Evolutionary conservation across 139 green algal genomes (phyloP), one percentile per base, ranked within the genome.

Genomic region (Chlamydomonas sp.): DNA sequence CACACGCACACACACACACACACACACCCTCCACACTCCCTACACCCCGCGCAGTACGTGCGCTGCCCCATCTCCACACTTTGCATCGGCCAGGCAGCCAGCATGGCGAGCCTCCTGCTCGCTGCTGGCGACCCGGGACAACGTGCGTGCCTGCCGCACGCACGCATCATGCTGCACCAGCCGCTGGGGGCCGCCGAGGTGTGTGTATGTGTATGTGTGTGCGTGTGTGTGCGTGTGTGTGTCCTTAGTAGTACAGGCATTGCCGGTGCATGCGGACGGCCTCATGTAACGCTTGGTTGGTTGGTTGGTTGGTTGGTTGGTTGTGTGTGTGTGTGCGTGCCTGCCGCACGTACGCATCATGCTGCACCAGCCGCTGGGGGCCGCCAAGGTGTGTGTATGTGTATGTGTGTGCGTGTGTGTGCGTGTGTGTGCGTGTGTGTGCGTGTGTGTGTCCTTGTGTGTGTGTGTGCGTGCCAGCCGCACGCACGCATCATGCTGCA

Each of bases 161-260:
- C 87, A 20, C 79, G 93, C 26, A 87, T 99, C 68, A 99, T 99
- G 95, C 64, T 99, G 63, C 94, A 99, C 74, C 95, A 99, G 78
- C 91, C 91, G 0, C 84, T 86, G 3, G 90, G 90, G 0, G 90
- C 87, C 0, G 83, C 86, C 3, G 75, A 85, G 82, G 59, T 79
- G 31, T n/a, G 67, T 62, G 43, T 13, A 20, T 54, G 43, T 13
- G 43, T 54, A 20, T 13, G 43, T 13, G 43, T n/a, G n/a, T n/a
- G 43, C 16, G 43, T 54, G 20, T 54, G 43, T 13, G 43, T 54
- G 43, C 16, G 43, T 54, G 43, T 26, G 43, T 13, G 43, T 13
- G n/a, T n/a, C n/a, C n/a, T n/a, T n/a, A n/a, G n/a, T n/a, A n/a
- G n/a, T n/a, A n/a, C n/a, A n/a, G n/a, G n/a, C n/a, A n/a, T n/a